Conservation (phyloP, 2,329 filamentous ascomycete species). For the Clonostachys rhizophaga region DNA sequence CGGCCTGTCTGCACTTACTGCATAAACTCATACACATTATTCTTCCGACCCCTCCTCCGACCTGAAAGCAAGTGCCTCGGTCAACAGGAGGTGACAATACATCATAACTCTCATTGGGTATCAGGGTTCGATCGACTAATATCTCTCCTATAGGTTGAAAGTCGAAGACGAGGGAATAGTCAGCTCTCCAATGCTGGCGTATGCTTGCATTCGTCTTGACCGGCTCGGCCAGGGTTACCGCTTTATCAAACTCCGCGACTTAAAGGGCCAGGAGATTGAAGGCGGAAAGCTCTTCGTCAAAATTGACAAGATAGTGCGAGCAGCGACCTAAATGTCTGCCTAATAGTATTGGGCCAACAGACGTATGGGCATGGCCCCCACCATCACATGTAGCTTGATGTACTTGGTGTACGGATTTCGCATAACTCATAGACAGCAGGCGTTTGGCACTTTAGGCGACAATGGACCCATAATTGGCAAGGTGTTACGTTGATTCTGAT, state of each 20-base stretch:
- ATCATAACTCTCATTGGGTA: background rate
- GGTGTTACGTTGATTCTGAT: too few species aligned
- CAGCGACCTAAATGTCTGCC: background rate
- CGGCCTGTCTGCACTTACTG: too few species aligned
- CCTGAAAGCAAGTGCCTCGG: background rate
- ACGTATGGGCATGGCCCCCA: too few species aligned
- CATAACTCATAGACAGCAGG: too few species aligned
- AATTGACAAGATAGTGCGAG: constrained; percentile 38
- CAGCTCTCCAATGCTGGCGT: constrained; percentile 36
- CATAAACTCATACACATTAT: too few species aligned
- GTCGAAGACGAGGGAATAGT: constrained; percentile 40
- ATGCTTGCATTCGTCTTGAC: constrained; percentile 57
- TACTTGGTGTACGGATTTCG: too few species aligned
- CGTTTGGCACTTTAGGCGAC: too few species aligned
- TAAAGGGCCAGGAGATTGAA: constrained; percentile 33
- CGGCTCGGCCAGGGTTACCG: constrained; percentile 51
- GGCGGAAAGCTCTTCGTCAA: constrained; percentile 47
- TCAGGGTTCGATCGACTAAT: background rate
- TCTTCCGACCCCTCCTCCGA: too few species aligned
- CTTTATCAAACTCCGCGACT: constrained; percentile 44
- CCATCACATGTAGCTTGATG: too few species aligned
- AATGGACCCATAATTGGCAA: too few species aligned
- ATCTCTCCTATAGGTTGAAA: constrained; percentile 37
- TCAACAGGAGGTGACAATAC: background rate
- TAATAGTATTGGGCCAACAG: too few species aligned